A percentile compares a stretch with the other conserved stretches of the same genome.
Conservation (phyloP, 2,329 filamentous ascomycete genomes). For the Penicillium nordicum region DNA sequence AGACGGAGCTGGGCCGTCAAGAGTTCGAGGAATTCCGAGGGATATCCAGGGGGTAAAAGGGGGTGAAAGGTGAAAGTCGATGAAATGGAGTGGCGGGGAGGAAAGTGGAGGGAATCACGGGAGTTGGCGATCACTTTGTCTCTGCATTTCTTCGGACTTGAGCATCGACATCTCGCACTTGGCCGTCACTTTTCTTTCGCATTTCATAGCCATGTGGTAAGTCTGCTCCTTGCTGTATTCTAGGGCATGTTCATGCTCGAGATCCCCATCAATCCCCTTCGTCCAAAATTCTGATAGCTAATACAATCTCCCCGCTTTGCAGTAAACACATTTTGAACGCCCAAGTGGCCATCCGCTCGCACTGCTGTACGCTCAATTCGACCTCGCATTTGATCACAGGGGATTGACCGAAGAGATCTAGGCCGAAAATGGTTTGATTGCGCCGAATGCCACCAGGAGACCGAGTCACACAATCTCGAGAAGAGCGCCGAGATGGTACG, state of each 20-base stretch:
- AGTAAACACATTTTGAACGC: constrained; percentile 99
- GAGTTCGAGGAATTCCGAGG: not conserved
- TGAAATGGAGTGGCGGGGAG: constrained; percentile 25
- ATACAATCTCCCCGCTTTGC: constrained; percentile 11
- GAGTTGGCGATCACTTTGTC: constrained; percentile 24
- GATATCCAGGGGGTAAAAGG: constrained; percentile 4
- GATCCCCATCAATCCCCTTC: not conserved
- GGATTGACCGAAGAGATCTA: constrained; percentile 35
- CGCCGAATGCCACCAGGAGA: constrained; percentile 85
- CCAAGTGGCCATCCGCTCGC: constrained; percentile 90
- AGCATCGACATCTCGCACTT: constrained; percentile 1
- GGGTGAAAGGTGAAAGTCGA: constrained; percentile 8
- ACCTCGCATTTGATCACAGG: not conserved
- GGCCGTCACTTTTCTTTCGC: not conserved
- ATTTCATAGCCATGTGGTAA: constrained; percentile 28
- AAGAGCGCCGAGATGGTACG: constrained; percentile 76
- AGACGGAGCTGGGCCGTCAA: constrained; percentile 1
- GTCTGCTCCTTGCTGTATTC: constrained; percentile 1
- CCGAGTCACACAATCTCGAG: constrained; percentile 70
- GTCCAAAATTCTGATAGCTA: constrained; percentile 9
- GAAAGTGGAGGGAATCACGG: constrained; percentile 27
- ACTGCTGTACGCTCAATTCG: constrained; percentile 68
- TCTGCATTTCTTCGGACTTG: constrained; percentile 11
- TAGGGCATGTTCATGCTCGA: not conserved
- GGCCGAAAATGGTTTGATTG: constrained; percentile 99